Conservation (phyloP, 805 yeast genomes). For the Pichia phayaonensis region DNA sequence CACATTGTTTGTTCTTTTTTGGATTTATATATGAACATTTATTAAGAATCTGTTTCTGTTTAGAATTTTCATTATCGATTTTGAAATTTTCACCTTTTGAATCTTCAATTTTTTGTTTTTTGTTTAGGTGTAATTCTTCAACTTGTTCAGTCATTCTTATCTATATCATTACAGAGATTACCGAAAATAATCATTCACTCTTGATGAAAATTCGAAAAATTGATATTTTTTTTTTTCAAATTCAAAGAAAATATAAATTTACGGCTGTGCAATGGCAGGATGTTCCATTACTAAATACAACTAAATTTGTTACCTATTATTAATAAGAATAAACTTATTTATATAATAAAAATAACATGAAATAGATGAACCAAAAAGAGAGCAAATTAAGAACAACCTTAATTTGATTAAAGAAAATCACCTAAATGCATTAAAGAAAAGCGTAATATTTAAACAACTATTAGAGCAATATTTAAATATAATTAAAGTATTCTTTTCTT, state of each 20-base stretch:
- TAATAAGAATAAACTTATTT: too few relatives aligned
- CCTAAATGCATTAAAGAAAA: too few relatives aligned
- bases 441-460: background rate
- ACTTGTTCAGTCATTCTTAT: background rate
- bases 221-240: background rate
- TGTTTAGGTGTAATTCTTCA: background rate
- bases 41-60: constrained; percentile 2
- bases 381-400: too few relatives aligned
- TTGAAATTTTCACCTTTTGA: background rate
- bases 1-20: constrained; percentile 50
- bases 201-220: too few relatives aligned
- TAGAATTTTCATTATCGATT: background rate
- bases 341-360: too few relatives aligned
- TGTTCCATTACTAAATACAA: background rate
- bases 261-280: background rate
- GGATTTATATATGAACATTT: constrained; percentile 43
- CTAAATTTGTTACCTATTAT: background rate
- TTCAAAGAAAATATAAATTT: too few relatives aligned
- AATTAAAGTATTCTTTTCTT: too few relatives aligned
- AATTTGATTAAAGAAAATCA: background rate
- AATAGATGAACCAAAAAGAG: too few relatives aligned
- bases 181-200: too few relatives aligned
- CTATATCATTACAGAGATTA: too few relatives aligned
- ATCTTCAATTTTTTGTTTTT: background rate
- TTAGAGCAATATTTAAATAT: too few relatives aligned